A percentile compares a stretch with the other conserved stretches of the same genome.
These are phyloP conservation scores for Penicillium steckii DNA, from an alignment of 495 filamentous ascomycete genomes.

Conservation along the genomic window DNA sequence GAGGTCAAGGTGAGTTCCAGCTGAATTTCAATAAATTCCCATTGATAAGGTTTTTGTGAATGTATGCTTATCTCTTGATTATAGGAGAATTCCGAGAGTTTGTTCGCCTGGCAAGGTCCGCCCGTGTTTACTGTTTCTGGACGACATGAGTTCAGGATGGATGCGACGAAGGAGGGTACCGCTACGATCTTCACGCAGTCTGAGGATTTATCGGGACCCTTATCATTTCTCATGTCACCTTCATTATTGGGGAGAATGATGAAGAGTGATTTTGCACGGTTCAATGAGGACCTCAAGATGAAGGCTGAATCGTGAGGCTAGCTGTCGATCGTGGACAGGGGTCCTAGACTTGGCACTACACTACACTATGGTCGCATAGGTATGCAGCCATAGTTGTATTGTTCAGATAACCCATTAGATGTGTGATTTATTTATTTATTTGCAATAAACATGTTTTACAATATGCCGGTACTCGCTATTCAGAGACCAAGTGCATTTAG, in stretches of 20 bases:
- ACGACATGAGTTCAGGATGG: constrained; percentile 22
- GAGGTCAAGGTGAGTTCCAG: constrained; percentile 19
- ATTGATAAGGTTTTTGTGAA: not conserved
- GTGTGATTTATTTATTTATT: not conserved
- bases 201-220: constrained; percentile 21
- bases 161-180: constrained; percentile 23
- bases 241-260: constrained; percentile 23
- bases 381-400: too few relatives aligned
- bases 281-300: constrained; percentile 25
- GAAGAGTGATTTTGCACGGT: constrained; percentile 19
- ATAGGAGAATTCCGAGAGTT: constrained; percentile 22
- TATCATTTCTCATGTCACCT: constrained; percentile 24
- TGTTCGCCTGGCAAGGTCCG: constrained; percentile 31
- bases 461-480: too few relatives aligned
- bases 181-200: constrained; percentile 28
- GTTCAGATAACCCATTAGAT: not conserved
- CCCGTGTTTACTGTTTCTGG: constrained; percentile 28
- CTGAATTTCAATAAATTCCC: not conserved
- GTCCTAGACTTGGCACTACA: not conserved
- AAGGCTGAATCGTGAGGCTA: constrained; percentile 16
- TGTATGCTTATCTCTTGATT: constrained; percentile 3
- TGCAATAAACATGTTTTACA: too few relatives aligned
- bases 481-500: not conserved
- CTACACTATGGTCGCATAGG: not conserved
- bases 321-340: not conserved